Evolutionary conservation across 2,329 filamentous ascomycete species (phyloP), one percentile per base, ranked within the genome.

Genomic region (Trichoderma sp.): DNA sequence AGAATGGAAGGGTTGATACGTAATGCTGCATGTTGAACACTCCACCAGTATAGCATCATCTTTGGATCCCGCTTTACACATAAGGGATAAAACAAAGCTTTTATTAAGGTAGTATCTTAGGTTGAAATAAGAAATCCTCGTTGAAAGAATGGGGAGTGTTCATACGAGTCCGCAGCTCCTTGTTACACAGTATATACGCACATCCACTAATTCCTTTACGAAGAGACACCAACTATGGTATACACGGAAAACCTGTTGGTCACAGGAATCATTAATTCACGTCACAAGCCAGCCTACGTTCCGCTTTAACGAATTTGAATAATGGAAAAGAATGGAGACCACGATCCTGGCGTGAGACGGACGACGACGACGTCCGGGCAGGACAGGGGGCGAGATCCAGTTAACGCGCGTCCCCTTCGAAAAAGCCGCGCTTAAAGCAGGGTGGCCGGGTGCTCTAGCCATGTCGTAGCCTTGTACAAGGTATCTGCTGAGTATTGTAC

Each of bases 401-500:
- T 67, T 62, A 67, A 71, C 69, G 69, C 69, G 69, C 69, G 69
- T 71, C 69, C 69, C 55, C n/a, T 62, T 66, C 11, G 13, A 28
- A 43, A 43, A 50, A 32, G 32, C 69, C 30, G 55, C 30, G 68
- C 57, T 43, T 57, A 39, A 43, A 17, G n/a, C 8, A 64, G 58
- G 62, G 43, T 12, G 43, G 55, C 36, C 63, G 50, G 58, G n/a
- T 26, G 39, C 50, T 63, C 58, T 62, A 62, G 57, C 58, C 68
- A 23, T 57, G 30, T 47, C 30, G 50, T 61, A 62, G 66, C 57
- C 57, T 69, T 53, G 39, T 69, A 26, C 50, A 30, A 58, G n/a
- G 53, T 43, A 68, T 39, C 23, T 28, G 26, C 34, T 39, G 50
- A 30, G 55, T 6, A n/a, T 15, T 58, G 28, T 59, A 32, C n/a